Base-by-base conservation (phyloP, 257 asterid species). In the Rubia yunnanensis region DNA sequence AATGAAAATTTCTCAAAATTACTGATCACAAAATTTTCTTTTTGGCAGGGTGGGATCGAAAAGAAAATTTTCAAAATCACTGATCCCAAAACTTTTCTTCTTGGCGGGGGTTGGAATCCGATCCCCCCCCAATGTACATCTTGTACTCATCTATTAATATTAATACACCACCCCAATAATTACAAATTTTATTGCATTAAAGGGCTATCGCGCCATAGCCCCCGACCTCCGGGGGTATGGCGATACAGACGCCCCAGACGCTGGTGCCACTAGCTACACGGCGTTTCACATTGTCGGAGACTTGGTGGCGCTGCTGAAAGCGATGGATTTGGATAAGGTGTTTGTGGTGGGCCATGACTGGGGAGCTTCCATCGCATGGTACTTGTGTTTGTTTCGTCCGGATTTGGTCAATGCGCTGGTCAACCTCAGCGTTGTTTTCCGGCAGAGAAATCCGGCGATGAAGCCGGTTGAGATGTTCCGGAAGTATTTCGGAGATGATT, bases 141-240 rank as follows among this genome's bases (percentile, higher is more conserved):
- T n/a, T n/a, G n/a, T n/a, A n/a, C n/a, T n/a, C n/a, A n/a, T n/a
- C n/a, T n/a, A n/a, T n/a, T n/a, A n/a, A n/a, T n/a, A n/a, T n/a
- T n/a, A n/a, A n/a, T n/a, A n/a, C n/a, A n/a, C n/a, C n/a, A n/a
- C n/a, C n/a, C n/a, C n/a, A n/a, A n/a, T n/a, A n/a, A n/a, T n/a
- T n/a, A n/a, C n/a, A n/a, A n/a, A n/a, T n/a, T 70, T 58, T 67
- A 92, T 90, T 18, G 81, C 99, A 10, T 79, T 95, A 54, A 79
- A 64, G 36, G 97, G 97, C 66, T 94, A 80, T 80, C 84, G 95
- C 3, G 90, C 95, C 0, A 79, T 94, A 31, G 97, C 97, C 5
- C 99, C 97, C 4, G 99, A 94, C 68, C 95, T 90, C 66, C 88
- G 99, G 13, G 99, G 99, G 65, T 90, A 70, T 71, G 97, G 99